A percentile compares a stretch with the other conserved stretches of the same genome.
Conservation (phyloP, 1,139 yeast species). For the Trichomonascaceae sp. region DNA sequence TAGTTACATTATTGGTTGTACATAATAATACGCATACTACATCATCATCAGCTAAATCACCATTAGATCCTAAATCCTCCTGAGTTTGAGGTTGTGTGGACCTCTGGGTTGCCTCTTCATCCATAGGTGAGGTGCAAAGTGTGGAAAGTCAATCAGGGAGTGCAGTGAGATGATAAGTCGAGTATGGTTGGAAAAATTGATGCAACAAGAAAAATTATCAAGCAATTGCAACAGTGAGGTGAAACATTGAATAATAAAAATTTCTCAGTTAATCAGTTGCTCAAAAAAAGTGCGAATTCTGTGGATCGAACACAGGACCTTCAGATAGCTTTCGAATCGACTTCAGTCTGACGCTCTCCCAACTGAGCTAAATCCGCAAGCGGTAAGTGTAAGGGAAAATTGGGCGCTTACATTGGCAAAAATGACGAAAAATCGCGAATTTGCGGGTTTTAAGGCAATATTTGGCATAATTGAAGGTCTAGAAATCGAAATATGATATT, state of each 20-base stretch:
- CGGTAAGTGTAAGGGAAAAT: neutral
- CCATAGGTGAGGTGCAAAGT: slow-evolving; percentile 1
- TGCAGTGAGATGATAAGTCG: neutral
- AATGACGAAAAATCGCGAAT: neutral
- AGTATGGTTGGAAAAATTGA: neutral
- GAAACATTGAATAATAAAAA: neutral
- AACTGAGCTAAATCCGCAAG: slow-evolving; percentile 70
- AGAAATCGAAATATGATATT: neutral
- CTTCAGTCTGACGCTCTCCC: slow-evolving; percentile 90
- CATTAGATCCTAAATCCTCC: neutral
- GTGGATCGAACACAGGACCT: slow-evolving; percentile 96
- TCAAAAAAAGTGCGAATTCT: slow-evolving; percentile 57
- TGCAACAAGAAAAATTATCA: neutral
- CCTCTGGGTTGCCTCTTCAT: slow-evolving; percentile 18
- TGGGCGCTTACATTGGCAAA: neutral
- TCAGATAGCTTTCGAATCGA: slow-evolving; percentile 43
- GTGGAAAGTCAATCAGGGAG: neutral
- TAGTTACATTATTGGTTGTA: slow-evolving; percentile 12
- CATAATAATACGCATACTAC: slow-evolving; percentile 13
- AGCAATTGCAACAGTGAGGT: slow-evolving; percentile 1
- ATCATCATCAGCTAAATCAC: slow-evolving; percentile 7
- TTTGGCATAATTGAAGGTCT: neutral
- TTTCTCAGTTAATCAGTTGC: neutral
- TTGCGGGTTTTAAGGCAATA: neutral
- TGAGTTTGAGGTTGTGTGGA: slow-evolving; percentile 14